Base-by-base conservation (phyloP, 768 basidiomycete genomes). In the Leccinum arenicola region DNA sequence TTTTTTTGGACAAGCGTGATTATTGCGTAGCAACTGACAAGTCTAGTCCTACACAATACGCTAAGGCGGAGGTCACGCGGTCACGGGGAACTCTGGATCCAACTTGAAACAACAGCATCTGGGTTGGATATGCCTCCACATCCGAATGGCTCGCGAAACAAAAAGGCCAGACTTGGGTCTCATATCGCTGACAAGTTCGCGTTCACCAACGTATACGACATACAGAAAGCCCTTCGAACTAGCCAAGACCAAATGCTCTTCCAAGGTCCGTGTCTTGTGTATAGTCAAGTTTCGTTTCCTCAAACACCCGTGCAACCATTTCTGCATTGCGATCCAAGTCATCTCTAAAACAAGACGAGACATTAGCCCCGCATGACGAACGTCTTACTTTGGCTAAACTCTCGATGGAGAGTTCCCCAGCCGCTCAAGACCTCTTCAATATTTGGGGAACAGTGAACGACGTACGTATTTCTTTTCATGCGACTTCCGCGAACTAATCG, bases 361-460 rank as follows among this genome's bases (percentile, higher is more conserved):
- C 62, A 8, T 71, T 89, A 12, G 58, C 79, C 3, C 78, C 82
- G 0, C 77, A 82, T 35, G 90, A 93, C 70, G 78, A 77, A 35
- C 78, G 89, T 33, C 70, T 93, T 7, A 54, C 78, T 3, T 76
- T 92, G 6, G 82, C 78, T 0, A 82, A 83, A 62, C 73, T 77
- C 47, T 93, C 88, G 88, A 70, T 92, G 63, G 82, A 82, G 40
- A 71, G 66, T 15, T 78, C 77, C 10, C 80, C 85, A 0, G 84
- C 81, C 2, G 84, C 82, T 27, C 75, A 78, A 35, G 85, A 89
- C 55, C 54, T 91, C 4, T 88, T 92, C 64, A 68, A 74, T 19
- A 62, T 87, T 14, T 91, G 87, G 87, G 85, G 87, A 56, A 70
- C 65, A 7, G 61, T 77, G 2, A 80, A 75, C 49, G 76, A 80